These are phyloP conservation scores for Hexamita inflata DNA, from an alignment of 208 protist species.

Conservation along the genomic window DNA sequence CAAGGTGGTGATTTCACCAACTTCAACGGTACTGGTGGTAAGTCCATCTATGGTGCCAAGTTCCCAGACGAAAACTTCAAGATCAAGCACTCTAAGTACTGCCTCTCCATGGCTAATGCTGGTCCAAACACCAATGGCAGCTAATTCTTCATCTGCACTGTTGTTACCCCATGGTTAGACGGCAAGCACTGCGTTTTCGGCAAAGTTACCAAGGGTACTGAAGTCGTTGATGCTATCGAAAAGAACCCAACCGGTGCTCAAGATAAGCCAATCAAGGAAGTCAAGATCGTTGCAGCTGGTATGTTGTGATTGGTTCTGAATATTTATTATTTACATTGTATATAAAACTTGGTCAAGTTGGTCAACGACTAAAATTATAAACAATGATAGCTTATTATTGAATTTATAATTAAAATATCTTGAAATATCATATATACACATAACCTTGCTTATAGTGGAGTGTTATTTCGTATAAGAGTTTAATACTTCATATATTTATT, in stretches of 20 bases:
- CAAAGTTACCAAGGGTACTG: conserved; percentile 54
- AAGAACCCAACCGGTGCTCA: background rate
- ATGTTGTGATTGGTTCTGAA: too few relatives aligned
- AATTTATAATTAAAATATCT: too few relatives aligned
- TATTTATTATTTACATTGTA: too few relatives aligned
- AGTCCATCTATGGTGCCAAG: conserved; percentile 62
- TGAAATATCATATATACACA: too few relatives aligned
- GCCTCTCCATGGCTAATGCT: conserved; percentile 92
- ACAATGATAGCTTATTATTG: too few relatives aligned
- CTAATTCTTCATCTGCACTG: conserved; percentile 62
- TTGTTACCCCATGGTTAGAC: conserved; percentile 56
- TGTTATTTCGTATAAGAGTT: too few relatives aligned
- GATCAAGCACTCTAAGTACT: conserved; percentile 54
- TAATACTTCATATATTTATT: too few relatives aligned
- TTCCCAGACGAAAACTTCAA: conserved; percentile 68
- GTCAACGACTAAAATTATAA: too few relatives aligned
- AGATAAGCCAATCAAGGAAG: conserved; percentile 25
- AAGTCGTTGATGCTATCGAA: conserved; percentile 46
- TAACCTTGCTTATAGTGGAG: too few relatives aligned
- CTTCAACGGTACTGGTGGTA: conserved; percentile 69
- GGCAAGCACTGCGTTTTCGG: conserved; percentile 69
- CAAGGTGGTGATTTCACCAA: conserved; percentile 80
- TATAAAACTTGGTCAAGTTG: too few relatives aligned
- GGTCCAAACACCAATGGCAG: conserved; percentile 84
- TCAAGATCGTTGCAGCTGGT: conserved; percentile 44